Evolutionary conservation across 768 basidiomycete genomes (phyloP).

Genomic region (Kwoniella shandongensis): DNA sequence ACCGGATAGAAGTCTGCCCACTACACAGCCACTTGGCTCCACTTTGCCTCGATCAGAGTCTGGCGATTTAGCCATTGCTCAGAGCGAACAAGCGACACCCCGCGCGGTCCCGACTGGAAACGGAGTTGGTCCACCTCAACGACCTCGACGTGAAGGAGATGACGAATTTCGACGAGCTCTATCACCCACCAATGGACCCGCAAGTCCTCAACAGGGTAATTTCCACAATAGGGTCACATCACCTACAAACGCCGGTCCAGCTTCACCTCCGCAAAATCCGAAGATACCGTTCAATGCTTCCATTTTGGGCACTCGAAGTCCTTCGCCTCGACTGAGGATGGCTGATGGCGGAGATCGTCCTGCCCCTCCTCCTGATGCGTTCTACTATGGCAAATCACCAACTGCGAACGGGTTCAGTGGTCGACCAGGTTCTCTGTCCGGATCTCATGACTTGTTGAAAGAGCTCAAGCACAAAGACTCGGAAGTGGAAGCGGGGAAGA

Average conservation of each 20-base stretch:
- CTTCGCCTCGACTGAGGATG: conserved; percentile 55
- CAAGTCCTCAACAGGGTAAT: conserved; percentile 29
- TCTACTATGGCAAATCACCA: conserved; percentile 58
- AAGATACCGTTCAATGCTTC: conserved; percentile 53
- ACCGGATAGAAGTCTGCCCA: conserved; percentile 8
- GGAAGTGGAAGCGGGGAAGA: conserved; percentile 73
- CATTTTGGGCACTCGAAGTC: conserved; percentile 60
- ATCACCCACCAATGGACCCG: conserved; percentile 59
- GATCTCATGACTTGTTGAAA: conserved; percentile 66
- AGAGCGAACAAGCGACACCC: conserved; percentile 15
- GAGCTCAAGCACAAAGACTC: conserved; percentile 79
- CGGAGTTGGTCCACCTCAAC: conserved; percentile 55
- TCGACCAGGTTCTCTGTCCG: conserved; percentile 35
- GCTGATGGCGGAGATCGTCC: conserved; percentile 38
- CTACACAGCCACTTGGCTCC: conserved; percentile 9
- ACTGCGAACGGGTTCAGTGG: conserved; percentile 29
- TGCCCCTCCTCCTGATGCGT: conserved; percentile 63
- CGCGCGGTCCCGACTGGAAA: conserved; percentile 32
- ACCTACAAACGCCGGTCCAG: conserved; percentile 27
- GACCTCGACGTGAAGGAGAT: conserved; percentile 51
- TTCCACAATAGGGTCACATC: conserved; percentile 28
- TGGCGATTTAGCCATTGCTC: conserved; percentile 4
- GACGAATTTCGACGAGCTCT: conserved; percentile 59
- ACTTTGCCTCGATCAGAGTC: conserved; percentile 30
- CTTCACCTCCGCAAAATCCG: conserved; percentile 36